These are phyloP conservation scores for Elsinoe ampelina DNA, from an alignment of 2,329 filamentous ascomycete species.

Conservation along the genomic window DNA sequence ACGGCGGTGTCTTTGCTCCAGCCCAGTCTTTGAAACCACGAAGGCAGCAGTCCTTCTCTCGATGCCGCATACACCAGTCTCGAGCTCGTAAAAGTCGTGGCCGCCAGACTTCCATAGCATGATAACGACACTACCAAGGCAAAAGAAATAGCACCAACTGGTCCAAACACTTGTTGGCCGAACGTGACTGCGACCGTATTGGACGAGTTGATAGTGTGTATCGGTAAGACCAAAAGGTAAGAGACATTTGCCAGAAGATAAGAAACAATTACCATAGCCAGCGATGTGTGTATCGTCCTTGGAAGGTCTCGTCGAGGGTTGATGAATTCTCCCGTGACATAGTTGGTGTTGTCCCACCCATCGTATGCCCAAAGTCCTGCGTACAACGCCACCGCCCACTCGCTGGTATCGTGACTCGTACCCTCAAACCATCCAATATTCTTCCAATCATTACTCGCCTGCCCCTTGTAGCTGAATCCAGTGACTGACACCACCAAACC, in stretches of 20 bases:
- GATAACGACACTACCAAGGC: constrained; percentile 83
- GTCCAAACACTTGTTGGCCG: constrained; percentile 79
- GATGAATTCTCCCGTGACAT: constrained; percentile 93
- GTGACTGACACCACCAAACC: constrained; percentile 85
- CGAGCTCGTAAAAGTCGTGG: constrained; percentile 84
- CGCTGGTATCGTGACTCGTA: constrained; percentile 68
- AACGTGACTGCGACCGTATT: constrained; percentile 97
- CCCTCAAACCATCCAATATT: constrained; percentile 77
- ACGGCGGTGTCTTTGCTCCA: constrained; percentile 41
- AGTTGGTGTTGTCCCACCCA: constrained; percentile 99
- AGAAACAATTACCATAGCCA: constrained; percentile 82
- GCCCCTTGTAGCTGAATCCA: constrained; percentile 66
- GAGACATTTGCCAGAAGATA: constrained; percentile 87
- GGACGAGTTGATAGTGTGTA: constrained; percentile 67
- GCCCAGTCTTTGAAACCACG: constrained; percentile 74
- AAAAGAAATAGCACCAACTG: constrained; percentile 69
- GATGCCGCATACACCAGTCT: constrained; percentile 88
- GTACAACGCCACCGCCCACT: constrained; percentile 90
- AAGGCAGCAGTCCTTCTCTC: constrained; percentile 87
- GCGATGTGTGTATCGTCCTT: constrained; percentile 89
- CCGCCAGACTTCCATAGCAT: constrained; percentile 91
- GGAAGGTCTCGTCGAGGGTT: constrained; percentile 85
- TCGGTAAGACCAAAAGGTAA: constrained; percentile 88
- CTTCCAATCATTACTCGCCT: constrained; percentile 79
- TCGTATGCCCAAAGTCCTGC: constrained; percentile 97